Percentiles rank a stretch among this genome's conserved stretches.
These are phyloP conservation scores for Opeltia flavorubescens DNA, from an alignment of 495 filamentous ascomycete genomes.

Conservation along the genomic window DNA sequence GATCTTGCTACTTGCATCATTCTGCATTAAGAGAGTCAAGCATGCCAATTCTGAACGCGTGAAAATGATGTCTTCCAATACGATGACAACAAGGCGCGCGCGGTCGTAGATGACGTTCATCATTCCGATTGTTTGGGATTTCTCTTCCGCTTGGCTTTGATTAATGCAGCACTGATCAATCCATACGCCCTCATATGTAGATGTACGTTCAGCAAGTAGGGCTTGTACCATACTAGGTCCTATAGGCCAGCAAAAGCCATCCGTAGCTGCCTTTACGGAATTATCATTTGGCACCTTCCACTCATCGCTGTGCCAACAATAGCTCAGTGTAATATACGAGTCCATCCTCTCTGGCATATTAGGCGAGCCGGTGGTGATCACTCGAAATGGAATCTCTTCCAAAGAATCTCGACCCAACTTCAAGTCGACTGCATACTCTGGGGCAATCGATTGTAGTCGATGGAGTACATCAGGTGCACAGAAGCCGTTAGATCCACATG, in stretches of 20 bases:
- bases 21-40: not conserved
- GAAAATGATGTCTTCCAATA: conserved; percentile 6
- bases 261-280: not conserved
- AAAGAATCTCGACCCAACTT: no score
- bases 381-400: no score
- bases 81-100: conserved; percentile 1
- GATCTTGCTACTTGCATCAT: not conserved
- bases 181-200: conserved; percentile 3
- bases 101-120: conserved; percentile 6
- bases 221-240: not conserved
- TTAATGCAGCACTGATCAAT: conserved; percentile 3
- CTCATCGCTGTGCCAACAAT: conserved; percentile 3
- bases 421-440: no score
- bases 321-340: conserved; percentile 5
- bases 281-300: not conserved
- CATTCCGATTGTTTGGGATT: not conserved
- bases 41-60: not conserved
- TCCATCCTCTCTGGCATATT: no score
- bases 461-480: no score
- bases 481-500: no score
- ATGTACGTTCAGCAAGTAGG: conserved; percentile 1
- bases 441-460: no score
- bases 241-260: not conserved
- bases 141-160: not conserved
- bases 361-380: no score